phyloP scores from a whole-genome alignment of 768 basidiomycete species.

The Phallus indusiatus region DNA sequence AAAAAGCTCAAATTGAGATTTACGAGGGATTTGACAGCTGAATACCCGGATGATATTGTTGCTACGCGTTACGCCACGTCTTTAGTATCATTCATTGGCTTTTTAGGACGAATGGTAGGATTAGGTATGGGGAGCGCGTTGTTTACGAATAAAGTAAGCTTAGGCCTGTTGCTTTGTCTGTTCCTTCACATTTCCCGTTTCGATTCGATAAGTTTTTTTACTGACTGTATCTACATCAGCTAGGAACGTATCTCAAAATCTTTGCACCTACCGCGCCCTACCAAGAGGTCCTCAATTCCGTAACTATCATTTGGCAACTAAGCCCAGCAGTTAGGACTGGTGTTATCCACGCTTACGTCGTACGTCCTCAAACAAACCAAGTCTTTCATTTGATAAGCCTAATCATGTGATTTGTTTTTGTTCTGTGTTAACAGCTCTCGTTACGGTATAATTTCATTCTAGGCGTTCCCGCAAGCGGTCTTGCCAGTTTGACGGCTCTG shows the following conservation, averaged over 20 bases:
- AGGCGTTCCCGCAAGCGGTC: not conserved
- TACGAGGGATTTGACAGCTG: not conserved
- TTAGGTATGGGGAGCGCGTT: conserved; percentile 2
- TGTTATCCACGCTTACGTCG: conserved; percentile 5
- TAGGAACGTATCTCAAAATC: not conserved
- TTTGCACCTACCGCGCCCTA: not conserved
- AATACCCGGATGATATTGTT: not conserved
- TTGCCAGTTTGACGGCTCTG: not conserved
- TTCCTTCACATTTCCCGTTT: not conserved
- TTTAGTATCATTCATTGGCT: not conserved
- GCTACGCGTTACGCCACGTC: conserved; percentile 6
- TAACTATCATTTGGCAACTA: not conserved
- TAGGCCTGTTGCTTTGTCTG: not conserved
- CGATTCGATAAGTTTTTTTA: too few species aligned
- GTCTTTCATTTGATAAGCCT: not conserved
- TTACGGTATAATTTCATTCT: conserved; percentile 3
- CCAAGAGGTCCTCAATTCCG: not conserved
- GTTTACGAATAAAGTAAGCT: conserved; percentile 7
- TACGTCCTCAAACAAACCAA: not conserved
- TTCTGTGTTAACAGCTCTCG: not conserved
- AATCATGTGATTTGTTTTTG: not conserved
- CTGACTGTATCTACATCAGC: not conserved
- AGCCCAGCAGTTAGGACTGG: not conserved
- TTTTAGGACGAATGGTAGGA: conserved; percentile 6
- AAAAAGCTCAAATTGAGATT: not conserved